These are phyloP conservation scores for Populus pruinosa DNA, from an alignment of 345 rosid species.

Conservation along the genomic window DNA sequence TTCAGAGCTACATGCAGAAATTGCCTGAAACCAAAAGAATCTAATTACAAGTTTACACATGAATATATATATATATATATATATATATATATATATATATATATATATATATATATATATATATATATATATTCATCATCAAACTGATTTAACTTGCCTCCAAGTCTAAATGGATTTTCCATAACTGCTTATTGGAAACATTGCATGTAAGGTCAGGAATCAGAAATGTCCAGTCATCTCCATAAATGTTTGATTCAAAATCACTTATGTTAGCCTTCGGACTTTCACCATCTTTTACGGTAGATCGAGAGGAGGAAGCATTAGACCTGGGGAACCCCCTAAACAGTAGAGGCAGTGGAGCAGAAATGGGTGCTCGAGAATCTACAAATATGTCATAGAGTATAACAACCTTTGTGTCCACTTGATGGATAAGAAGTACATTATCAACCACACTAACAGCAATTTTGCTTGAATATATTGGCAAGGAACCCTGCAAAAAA, in stretches of 20 bases:
- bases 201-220: slow-evolving; percentile 89
- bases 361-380: slow-evolving; percentile 96
- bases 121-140: neutral
- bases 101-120: no score
- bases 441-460: slow-evolving; percentile 87
- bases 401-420: slow-evolving; percentile 90
- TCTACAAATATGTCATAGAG: slow-evolving; percentile 87
- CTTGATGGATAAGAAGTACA: slow-evolving; percentile 93
- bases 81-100: no score
- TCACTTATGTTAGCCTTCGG: slow-evolving; percentile 49
- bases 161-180: slow-evolving; percentile 89
- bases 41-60: neutral
- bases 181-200: slow-evolving; percentile 59
- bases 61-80: neutral
- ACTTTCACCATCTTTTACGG: slow-evolving; percentile 47
- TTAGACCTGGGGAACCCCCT: slow-evolving; percentile 64
- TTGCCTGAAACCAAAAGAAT: slow-evolving; percentile 58
- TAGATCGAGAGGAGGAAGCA: slow-evolving; percentile 42
- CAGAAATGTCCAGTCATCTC: slow-evolving; percentile 86
- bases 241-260: slow-evolving; percentile 58
- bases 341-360: slow-evolving; percentile 88
- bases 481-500: slow-evolving; percentile 80
- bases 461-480: slow-evolving; percentile 84
- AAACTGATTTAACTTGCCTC: slow-evolving; percentile 52
- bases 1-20: slow-evolving; percentile 93